Evolutionary conservation across 2,329 filamentous ascomycete genomes (phyloP).

Genomic region (Neonectria sp.): DNA sequence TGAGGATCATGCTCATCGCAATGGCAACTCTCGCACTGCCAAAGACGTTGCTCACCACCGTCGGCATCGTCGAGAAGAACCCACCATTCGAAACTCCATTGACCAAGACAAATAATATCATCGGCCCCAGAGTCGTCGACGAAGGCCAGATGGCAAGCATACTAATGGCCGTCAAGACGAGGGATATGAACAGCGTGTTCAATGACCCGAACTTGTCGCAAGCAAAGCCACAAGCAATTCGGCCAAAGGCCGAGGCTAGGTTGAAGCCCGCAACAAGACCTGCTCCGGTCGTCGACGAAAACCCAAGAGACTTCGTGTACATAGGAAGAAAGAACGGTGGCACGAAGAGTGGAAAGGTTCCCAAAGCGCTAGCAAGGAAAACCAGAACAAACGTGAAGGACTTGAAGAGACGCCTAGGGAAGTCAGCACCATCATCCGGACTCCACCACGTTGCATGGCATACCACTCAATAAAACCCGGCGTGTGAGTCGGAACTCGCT

Average conservation of each 20-base stretch:
- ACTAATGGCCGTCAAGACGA: constrained; percentile 67
- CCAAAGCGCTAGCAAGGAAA: constrained; percentile 69
- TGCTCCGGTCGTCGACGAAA: constrained; percentile 66
- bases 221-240: constrained; percentile 66
- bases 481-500: constrained; percentile 49
- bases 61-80: constrained; percentile 75
- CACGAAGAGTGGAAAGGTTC: constrained; percentile 71
- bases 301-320: constrained; percentile 66
- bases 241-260: constrained; percentile 70
- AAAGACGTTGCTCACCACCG: constrained; percentile 71
- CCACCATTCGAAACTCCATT: constrained; percentile 73
- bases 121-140: constrained; percentile 65
- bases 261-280: constrained; percentile 73
- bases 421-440: constrained; percentile 12
- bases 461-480: constrained; percentile 63
- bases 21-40: constrained; percentile 67
- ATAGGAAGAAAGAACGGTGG: constrained; percentile 73
- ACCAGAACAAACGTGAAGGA: constrained; percentile 65
- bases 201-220: constrained; percentile 68
- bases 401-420: constrained; percentile 63
- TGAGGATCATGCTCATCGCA: constrained; percentile 73
- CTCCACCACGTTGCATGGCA: background rate
- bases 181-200: constrained; percentile 66
- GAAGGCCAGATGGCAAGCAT: constrained; percentile 74
- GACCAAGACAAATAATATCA: constrained; percentile 70